phyloP scores from a whole-genome alignment of 768 basidiomycete species.

The Hygrophoropsis aurantiaca region DNA sequence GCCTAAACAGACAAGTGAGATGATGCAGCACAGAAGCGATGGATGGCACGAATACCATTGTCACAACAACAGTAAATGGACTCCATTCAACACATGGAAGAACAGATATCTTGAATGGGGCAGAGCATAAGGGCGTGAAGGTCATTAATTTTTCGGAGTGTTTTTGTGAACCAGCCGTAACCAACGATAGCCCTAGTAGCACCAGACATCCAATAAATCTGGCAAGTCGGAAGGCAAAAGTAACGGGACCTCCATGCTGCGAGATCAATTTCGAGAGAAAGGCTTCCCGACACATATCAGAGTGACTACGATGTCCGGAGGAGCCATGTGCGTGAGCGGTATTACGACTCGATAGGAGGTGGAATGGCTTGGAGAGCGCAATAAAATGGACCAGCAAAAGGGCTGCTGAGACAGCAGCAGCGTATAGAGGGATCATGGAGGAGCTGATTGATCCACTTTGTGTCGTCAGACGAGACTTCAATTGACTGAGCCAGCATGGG shows the following conservation, averaged over 20 bases:
- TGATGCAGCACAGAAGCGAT: not conserved
- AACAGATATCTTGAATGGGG: constrained; percentile 7
- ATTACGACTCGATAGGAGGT: constrained; percentile 6
- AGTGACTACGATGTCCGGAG: constrained; percentile 6
- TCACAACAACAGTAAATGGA: constrained; percentile 30
- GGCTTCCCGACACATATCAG: constrained; percentile 14
- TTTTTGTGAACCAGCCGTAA: constrained; percentile 37
- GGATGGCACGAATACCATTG: constrained; percentile 26
- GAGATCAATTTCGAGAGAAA: constrained; percentile 39
- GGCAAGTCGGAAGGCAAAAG: constrained; percentile 47
- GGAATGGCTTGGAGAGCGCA: constrained; percentile 9
- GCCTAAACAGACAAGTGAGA: constrained; percentile 25
- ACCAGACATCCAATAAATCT: constrained; percentile 45
- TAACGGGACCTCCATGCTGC: constrained; percentile 44
- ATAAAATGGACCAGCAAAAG: constrained; percentile 34
- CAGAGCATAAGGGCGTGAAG: constrained; percentile 1
- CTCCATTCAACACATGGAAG: constrained; percentile 28
- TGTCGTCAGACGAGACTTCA: too few species aligned
- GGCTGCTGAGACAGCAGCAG: constrained; percentile 32
- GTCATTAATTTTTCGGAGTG: constrained; percentile 12
- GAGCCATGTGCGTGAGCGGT: not conserved
- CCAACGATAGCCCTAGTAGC: constrained; percentile 51
- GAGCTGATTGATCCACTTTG: constrained; percentile 7
- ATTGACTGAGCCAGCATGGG: too few species aligned
- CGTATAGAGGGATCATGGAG: constrained; percentile 37